phyloP scores from a whole-genome alignment of 1,139 yeast species.

The Yamadazyma sp. region DNA sequence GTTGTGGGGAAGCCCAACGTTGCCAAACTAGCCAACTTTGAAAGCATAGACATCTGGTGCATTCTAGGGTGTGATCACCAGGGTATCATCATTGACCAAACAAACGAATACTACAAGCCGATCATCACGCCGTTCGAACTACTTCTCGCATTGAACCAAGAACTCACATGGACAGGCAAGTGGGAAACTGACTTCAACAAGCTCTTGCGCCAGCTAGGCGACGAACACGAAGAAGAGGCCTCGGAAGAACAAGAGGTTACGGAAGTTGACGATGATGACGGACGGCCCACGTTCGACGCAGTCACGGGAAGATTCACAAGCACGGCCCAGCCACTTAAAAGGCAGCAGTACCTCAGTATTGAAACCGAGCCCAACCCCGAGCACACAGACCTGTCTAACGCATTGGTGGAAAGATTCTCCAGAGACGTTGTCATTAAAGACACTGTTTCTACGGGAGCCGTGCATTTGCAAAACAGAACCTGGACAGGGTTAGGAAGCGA shows the following conservation, averaged over 20 bases:
- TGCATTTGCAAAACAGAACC: constrained; percentile 63
- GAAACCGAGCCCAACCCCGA: constrained; percentile 14
- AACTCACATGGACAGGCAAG: constrained; percentile 84
- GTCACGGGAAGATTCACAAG: constrained; percentile 78
- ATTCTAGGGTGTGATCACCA: constrained; percentile 93
- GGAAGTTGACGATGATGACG: constrained; percentile 38
- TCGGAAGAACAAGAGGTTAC: constrained; percentile 26
- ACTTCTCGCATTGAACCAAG: constrained; percentile 71
- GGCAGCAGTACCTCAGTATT: constrained; percentile 63
- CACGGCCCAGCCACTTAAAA: constrained; percentile 73
- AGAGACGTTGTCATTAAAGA: constrained; percentile 64
- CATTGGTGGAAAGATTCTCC: constrained; percentile 59
- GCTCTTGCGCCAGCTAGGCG: constrained; percentile 38
- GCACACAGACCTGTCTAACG: constrained; percentile 17
- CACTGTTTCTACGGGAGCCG: constrained; percentile 89
- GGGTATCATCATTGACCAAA: constrained; percentile 80
- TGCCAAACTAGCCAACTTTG: constrained; percentile 94
- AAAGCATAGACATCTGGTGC: constrained; percentile 89
- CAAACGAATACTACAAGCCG: constrained; percentile 82
- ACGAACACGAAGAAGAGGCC: constrained; percentile 20
- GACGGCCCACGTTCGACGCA: constrained; percentile 83
- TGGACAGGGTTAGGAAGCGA: constrained; percentile 97
- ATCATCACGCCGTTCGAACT: constrained; percentile 93
- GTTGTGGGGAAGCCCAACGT: constrained; percentile 99
- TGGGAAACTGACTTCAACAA: constrained; percentile 83